phyloP scores from a whole-genome alignment of 2,329 filamentous ascomycete genomes.

The Cadophora sp. region DNA sequence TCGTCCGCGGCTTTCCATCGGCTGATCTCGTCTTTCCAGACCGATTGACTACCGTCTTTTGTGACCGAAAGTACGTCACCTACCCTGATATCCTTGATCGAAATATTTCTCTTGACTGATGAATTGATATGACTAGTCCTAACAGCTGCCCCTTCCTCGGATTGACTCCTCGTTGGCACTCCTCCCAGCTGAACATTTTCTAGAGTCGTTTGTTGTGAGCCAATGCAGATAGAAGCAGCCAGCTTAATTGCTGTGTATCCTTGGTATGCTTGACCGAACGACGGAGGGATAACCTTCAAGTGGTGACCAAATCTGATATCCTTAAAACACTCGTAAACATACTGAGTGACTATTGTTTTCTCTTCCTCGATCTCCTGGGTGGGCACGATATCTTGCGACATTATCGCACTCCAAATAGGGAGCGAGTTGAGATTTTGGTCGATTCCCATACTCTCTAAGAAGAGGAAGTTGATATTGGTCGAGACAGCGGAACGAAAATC shows the following conservation, averaged over 20 bases:
- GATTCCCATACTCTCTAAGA: constrained; percentile 64
- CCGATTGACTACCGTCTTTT: constrained; percentile 53
- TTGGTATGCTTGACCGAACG: constrained; percentile 40
- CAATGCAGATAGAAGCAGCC: constrained; percentile 20
- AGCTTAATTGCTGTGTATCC: constrained; percentile 31
- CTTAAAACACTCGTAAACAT: constrained; percentile 68
- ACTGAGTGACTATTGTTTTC: constrained; percentile 73
- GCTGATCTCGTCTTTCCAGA: constrained; percentile 61
- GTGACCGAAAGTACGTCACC: constrained; percentile 58
- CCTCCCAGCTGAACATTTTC: background rate
- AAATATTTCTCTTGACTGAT: constrained; percentile 39
- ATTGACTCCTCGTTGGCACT: background rate
- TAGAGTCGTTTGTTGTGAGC: background rate
- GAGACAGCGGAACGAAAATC: constrained; percentile 71
- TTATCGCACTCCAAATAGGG: constrained; percentile 48
- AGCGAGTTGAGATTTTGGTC: constrained; percentile 40
- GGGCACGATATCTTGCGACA: constrained; percentile 43
- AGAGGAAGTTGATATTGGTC: constrained; percentile 67
- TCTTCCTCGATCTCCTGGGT: constrained; percentile 38
- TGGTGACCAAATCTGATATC: constrained; percentile 64
- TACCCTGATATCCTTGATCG: constrained; percentile 56
- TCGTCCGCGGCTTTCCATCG: constrained; percentile 52
- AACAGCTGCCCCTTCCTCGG: background rate
- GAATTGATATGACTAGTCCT: constrained; percentile 24
- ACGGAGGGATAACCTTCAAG: constrained; percentile 51